Conservation (phyloP, 495 filamentous ascomycete species). For the Talaromyces proteolyticus region DNA sequence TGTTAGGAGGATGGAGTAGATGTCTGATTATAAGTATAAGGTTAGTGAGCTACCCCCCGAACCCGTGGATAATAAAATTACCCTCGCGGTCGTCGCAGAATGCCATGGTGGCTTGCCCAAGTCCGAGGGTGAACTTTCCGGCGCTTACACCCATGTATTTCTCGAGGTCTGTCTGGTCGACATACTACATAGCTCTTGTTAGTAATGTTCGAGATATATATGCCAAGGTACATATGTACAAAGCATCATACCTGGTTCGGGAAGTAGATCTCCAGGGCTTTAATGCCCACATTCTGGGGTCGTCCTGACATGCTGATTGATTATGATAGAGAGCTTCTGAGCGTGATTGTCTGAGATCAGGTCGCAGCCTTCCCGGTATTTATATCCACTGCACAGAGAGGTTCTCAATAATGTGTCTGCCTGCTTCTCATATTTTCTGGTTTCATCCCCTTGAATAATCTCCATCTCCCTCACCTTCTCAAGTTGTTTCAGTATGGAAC, state of each 20-base stretch:
- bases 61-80: constrained; percentile 32
- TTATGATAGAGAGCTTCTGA: not conserved
- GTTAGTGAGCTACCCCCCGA: no score
- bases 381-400: no score
- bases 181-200: constrained; percentile 59
- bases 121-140: constrained; percentile 98
- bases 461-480: no score
- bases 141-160: constrained; percentile 93
- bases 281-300: constrained; percentile 97
- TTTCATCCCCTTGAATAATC: no score
- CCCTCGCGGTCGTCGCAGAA: constrained; percentile 99
- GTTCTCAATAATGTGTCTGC: not conserved
- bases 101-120: constrained; percentile 99
- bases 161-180: constrained; percentile 92
- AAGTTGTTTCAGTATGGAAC: no score
- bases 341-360: no score
- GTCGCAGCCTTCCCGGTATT: no score
- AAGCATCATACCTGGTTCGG: constrained; percentile 73
- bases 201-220: constrained; percentile 6
- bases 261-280: constrained; percentile 99
- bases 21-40: constrained; percentile 55
- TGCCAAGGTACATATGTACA: constrained; percentile 1
- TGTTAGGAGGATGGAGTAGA: constrained; percentile 82
- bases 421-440: no score
- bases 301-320: constrained; percentile 67